Evolutionary conservation across 192 early-diverging fungal genomes (phyloP).

Genomic region (Backusella australiensis): DNA sequence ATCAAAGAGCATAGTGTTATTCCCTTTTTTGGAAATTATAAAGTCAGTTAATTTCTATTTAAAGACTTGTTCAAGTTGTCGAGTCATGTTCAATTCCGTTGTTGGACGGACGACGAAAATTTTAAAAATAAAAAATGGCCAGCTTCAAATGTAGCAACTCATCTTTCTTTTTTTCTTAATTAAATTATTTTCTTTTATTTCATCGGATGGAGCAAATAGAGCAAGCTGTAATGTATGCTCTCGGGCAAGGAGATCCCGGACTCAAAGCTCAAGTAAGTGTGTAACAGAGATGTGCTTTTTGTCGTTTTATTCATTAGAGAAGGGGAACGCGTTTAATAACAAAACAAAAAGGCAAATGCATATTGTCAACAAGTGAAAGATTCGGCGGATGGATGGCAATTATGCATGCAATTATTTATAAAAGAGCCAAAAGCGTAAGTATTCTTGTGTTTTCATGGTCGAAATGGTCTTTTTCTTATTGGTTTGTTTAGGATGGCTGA

Average conservation of each 20-base stretch:
- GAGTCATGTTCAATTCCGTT: neutral
- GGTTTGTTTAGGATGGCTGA: constrained; percentile 55
- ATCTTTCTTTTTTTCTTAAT: neutral
- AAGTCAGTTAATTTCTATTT: neutral
- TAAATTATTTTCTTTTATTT: neutral
- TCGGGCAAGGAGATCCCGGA: constrained; percentile 61
- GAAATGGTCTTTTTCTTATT: neutral
- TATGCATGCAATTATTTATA: constrained; percentile 79
- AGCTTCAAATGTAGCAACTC: neutral
- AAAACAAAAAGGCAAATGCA: constrained; percentile 61
- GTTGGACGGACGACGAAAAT: too few species aligned
- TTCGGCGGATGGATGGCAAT: constrained; percentile 80
- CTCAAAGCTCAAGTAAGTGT: constrained; percentile 72
- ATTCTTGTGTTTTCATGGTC: neutral
- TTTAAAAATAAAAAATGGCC: neutral
- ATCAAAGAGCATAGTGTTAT: neutral
- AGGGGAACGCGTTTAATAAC: constrained; percentile 8
- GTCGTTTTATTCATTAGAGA: constrained; percentile 8
- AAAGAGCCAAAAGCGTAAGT: constrained; percentile 64
- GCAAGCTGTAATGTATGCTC: constrained; percentile 75
- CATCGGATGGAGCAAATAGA: constrained; percentile 68
- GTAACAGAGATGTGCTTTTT: neutral
- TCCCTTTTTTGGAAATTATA: neutral
- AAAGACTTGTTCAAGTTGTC: neutral
- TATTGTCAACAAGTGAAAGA: constrained; percentile 81